Base-by-base conservation (phyloP, 257 asterid genomes). In the Nicotiana undulata region DNA sequence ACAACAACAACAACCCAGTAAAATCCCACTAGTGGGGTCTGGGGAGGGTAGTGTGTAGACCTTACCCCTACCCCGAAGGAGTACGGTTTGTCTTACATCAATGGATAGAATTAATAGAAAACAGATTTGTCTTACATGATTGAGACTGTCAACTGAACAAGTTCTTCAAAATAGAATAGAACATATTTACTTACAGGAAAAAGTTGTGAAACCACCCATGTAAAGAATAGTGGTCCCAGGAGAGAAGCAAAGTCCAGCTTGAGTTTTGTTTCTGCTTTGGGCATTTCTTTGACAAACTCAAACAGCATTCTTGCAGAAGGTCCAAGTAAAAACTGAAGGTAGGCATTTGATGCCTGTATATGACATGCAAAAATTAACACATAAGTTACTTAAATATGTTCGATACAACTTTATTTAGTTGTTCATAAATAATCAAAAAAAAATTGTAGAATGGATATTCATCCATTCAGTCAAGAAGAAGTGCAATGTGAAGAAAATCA, bases 231-330 rank as follows among this genome's bases (percentile, higher is more conserved):
- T 80, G 98, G 94, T 82, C 99, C 98, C 63, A 96, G 98, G 63
- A 96, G 93, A 80, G 98, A 94, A 78, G 98, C 89, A 83, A 96
- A 91, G 88, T 96, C 98, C 85, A 96, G 93, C 88, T 90, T 90
- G 75, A 94, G 85, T 85, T 49, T 37, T 63, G 96, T 92, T 90
- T 77, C 97, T 60, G 97, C 91, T 88, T 94, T 90, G 63, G 99
- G 99, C 97, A 91, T 96, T 90, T 96, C 99, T 90, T 96, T 94
- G 74, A 90, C 92, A 84, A 94, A 96, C 86, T 96, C 98, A 80
- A 94, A 89, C 59, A 82, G 87, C 83, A 96, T 85, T 90, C 84
- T 83, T 55, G 92, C 61, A 40, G 92, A 81, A 55, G 96, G 92
- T 65, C 99, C 99, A 79, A 89, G 91, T 80, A 92, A 84, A 87